These are phyloP conservation scores for Cardamine occulta DNA, from an alignment of 345 rosid genomes.

Conservation along the genomic window DNA sequence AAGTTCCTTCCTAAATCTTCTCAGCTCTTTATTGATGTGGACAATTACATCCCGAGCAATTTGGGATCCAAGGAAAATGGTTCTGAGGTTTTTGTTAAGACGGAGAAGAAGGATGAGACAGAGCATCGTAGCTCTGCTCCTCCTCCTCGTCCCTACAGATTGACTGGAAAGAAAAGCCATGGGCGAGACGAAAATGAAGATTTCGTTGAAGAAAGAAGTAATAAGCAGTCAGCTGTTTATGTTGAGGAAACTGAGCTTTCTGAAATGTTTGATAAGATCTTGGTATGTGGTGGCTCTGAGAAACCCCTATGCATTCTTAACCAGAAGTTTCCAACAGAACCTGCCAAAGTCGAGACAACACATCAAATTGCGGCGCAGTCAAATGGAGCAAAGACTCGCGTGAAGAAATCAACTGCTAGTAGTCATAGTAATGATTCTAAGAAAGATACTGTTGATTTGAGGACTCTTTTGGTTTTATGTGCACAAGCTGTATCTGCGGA, in stretches of 20 bases:
- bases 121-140: conserved; percentile 34
- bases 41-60: conserved; percentile 20
- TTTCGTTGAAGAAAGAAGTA: conserved; percentile 57
- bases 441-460: conserved; percentile 68
- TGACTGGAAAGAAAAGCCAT: conserved; percentile 61
- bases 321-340: conserved; percentile 35
- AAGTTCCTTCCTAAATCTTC: conserved; percentile 66
- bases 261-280: conserved; percentile 70
- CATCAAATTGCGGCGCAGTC: conserved; percentile 43
- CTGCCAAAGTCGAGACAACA: conserved; percentile 17
- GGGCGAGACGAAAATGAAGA: conserved; percentile 52
- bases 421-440: conserved; percentile 26
- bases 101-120: conserved; percentile 41
- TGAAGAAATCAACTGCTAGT: conserved; percentile 46
- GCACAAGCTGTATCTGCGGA: conserved; percentile 78
- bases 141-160: conserved; percentile 37
- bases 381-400: conserved; percentile 49
- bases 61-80: conserved; percentile 6
- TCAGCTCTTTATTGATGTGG: conserved; percentile 54
- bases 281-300: conserved; percentile 38
- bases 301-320: conserved; percentile 11
- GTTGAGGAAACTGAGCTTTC: conserved; percentile 56
- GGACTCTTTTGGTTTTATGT: conserved; percentile 69
- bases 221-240: conserved; percentile 57
- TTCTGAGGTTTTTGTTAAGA: conserved; percentile 39